Evolutionary conservation across 257 asterid species (phyloP), one percentile per base, ranked within the genome.

Genomic region (Ballota nigra): DNA sequence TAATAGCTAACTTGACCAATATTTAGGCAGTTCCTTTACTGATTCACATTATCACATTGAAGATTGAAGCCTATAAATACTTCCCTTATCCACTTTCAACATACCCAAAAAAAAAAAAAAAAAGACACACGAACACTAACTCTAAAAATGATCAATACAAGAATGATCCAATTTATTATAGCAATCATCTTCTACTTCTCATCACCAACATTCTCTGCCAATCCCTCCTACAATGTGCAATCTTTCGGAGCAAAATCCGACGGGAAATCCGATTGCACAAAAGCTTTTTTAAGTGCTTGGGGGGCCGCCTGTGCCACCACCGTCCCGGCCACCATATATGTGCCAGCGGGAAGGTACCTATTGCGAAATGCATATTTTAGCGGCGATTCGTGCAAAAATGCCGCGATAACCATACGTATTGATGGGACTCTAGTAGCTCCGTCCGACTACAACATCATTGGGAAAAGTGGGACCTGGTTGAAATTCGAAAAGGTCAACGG

Each of bases 341-440:
- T 88, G 7, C 87, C 89, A 0, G 77, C 16, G 8, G 96, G 92
- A 12, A 74, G 79, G 23, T 88, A 61, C 65, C 55, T 84, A 41
- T 52, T 86, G 4, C 51, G 78, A 5, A 40, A 63, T 1, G 77
- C 72, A 2, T 6, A 19, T 24, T 85, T 83, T 15, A 6, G 6
- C 0, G 90, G 89, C 6, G 26, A 60, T 0, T 13, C 3, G 9
- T 87, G 92, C 81, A 84, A 77, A 24, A 84, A 71, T 15, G 71
- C 6, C 6, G 83, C 75, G 8, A 75, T 79, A 6, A 80, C 84
- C 0, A 55, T 86, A n/a, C 83, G 67, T 0, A 72, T 86, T 2
- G 91, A 81, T 31, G 93, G 90, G 33, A 78, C 84, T 16, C 78
- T 87, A 4, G 71, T 87, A 3, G 94, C 89, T 38, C 91, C 94